Conservation (phyloP, 1,139 yeast species). For the Citeromyces hawaiiensis region DNA sequence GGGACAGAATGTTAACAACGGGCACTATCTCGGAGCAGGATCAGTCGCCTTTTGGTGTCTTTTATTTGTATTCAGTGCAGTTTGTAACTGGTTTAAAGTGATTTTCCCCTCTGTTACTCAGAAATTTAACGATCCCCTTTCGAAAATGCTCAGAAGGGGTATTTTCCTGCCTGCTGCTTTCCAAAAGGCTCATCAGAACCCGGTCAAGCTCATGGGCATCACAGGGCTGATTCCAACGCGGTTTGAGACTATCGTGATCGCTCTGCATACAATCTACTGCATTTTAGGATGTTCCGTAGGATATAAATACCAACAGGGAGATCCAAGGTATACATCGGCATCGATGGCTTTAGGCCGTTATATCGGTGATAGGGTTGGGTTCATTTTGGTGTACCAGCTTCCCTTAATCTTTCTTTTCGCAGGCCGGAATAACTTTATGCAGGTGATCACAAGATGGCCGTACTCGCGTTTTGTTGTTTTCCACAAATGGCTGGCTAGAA, state of each 20-base stretch:
- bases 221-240: conserved; percentile 46
- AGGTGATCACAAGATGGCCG: conserved; percentile 54
- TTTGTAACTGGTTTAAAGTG: conserved; percentile 28
- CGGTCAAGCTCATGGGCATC: conserved; percentile 17
- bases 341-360: conserved; percentile 35
- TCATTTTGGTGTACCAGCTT: conserved; percentile 34
- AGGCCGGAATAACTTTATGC: conserved; percentile 57
- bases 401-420: conserved; percentile 48
- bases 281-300: conserved; percentile 16
- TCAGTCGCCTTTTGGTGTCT: conserved; percentile 34
- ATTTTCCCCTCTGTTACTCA: conserved; percentile 22
- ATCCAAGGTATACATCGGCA: conserved; percentile 22
- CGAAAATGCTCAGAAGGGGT: conserved; percentile 26
- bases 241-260: conserved; percentile 37
- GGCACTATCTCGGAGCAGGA: conserved; percentile 35
- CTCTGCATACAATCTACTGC: conserved; percentile 30
- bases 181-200: conserved; percentile 26
- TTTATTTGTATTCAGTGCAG: conserved; percentile 25
- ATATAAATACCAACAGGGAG: conserved; percentile 27
- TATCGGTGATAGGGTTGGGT: conserved; percentile 50
- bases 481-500: conserved; percentile 57
- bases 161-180: conserved; percentile 36
- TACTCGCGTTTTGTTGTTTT: conserved; percentile 44
- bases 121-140: conserved; percentile 18
- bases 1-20: conserved; percentile 23